Evolutionary conservation across 2,329 filamentous ascomycete genomes (phyloP), one percentile per base, ranked within the genome.

Genomic region (Epichloe aotearoae): DNA sequence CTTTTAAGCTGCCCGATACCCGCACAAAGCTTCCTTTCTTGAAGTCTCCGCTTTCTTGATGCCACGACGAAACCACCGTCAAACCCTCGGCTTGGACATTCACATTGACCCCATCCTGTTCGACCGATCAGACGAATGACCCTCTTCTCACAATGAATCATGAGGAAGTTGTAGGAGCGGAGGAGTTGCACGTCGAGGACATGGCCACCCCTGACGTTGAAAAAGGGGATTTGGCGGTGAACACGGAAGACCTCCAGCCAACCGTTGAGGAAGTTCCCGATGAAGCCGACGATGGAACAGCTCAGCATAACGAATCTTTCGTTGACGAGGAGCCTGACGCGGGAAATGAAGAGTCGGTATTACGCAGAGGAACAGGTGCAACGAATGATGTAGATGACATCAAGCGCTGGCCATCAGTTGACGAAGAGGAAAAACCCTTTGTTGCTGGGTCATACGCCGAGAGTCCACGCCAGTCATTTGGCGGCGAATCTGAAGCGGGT

Each of bases 71-170:
- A 59, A 57, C 17, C 60, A 56, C 54, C 57, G 54, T 46, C 56
- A 60, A 50, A 66, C 72, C 53, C 57, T 65, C 56, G 67, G 75
- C 55, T 74, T 76, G 54, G 62, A 73, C 8, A 75, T 73, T 56
- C 70, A 72, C 65, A 64, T 73, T 58, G 73, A 77, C 58, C 60
- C 62, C 62, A 42, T 73, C 69, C 50, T 74, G 70, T 57, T 45
- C 69, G 50, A 69, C 62, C 58, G 64, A 61, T 54, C 45, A 55
- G 54, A 20, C 56, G 42, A 14, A 51, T 47, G 59, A 47, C 50
- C 54, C 33, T 11, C 37, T 26, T 11, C 17, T 34, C 15, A 46
- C 30, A 5, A 54, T 52, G 52, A 47, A 52, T 12, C 45, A 40
- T 39, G 46, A 44, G 15, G 47, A 57, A 33, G 46, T 5, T 23